These are phyloP conservation scores for Silene conica DNA, from an alignment of 148 eudicot genomes.

Conservation along the genomic window DNA sequence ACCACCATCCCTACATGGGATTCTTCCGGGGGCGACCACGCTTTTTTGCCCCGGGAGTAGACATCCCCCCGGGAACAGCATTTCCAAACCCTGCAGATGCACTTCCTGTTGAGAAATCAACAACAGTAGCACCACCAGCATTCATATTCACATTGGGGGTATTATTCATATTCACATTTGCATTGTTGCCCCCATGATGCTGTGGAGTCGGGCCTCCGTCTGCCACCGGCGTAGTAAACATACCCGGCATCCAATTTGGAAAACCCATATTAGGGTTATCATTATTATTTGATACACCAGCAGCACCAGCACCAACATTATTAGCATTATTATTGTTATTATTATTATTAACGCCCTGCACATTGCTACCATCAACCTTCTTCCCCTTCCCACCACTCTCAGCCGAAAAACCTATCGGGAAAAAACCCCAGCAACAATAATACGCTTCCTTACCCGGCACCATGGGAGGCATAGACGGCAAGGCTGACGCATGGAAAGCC, in stretches of 20 bases:
- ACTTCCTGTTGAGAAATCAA: constrained; percentile 22
- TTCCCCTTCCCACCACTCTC: constrained; percentile 8
- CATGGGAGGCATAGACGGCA: constrained; percentile 58
- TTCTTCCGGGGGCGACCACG: constrained; percentile 44
- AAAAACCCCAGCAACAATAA: constrained; percentile 89
- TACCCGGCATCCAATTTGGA: constrained; percentile 48
- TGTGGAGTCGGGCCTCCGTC: neutral
- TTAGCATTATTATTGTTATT: neutral
- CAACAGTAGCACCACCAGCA: constrained; percentile 10
- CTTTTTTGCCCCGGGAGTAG: constrained; percentile 24
- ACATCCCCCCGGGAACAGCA: constrained; percentile 4
- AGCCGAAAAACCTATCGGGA: constrained; percentile 62
- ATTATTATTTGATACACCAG: neutral
- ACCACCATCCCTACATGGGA: constrained; percentile 16
- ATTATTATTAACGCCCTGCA: no score
- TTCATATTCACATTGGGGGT: constrained; percentile 12
- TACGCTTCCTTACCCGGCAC: constrained; percentile 84
- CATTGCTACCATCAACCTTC: neutral
- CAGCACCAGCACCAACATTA: neutral
- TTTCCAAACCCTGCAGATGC: constrained; percentile 15
- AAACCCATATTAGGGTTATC: constrained; percentile 28
- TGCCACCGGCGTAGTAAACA: constrained; percentile 23
- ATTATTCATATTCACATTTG: constrained; percentile 10
- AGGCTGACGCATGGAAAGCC: constrained; percentile 55
- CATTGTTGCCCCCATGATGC: constrained; percentile 6